Percentiles rank a stretch among this genome's conserved stretches.
These are phyloP conservation scores for Panellus pusillus DNA, from an alignment of 768 basidiomycete genomes.

Conservation along the genomic window DNA sequence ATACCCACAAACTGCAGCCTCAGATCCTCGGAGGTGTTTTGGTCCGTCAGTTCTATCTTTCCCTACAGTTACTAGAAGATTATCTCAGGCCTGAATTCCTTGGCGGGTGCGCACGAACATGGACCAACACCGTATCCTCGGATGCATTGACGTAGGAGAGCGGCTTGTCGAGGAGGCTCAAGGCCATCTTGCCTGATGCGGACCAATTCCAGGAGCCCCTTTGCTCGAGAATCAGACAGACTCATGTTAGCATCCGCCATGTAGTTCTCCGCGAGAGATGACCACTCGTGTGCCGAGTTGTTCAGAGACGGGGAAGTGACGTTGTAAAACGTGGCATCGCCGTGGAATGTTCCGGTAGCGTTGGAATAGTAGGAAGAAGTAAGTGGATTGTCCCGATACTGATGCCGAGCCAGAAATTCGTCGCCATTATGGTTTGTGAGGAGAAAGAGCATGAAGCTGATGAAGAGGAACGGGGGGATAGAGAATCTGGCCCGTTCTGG, in stretches of 20 bases:
- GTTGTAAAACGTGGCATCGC: conserved; percentile 61
- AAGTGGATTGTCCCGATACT: conserved; percentile 60
- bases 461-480: conserved; percentile 73
- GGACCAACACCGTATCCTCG: conserved; percentile 58
- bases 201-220: conserved; percentile 73
- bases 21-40: conserved; percentile 53
- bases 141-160: conserved; percentile 40
- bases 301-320: conserved; percentile 50
- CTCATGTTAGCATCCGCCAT: conserved; percentile 54
- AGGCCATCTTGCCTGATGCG: conserved; percentile 55
- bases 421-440: conserved; percentile 75
- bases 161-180: conserved; percentile 66
- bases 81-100: not conserved
- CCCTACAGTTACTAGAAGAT: conserved; percentile 45
- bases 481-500: conserved; percentile 54
- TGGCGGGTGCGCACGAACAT: conserved; percentile 46
- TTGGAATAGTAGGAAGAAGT: conserved; percentile 68
- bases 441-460: conserved; percentile 75
- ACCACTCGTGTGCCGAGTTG: conserved; percentile 50
- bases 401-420: conserved; percentile 60
- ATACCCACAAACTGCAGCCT: conserved; percentile 75
- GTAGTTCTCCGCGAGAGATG: conserved; percentile 45
- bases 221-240: conserved; percentile 42
- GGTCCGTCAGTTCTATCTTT: conserved; percentile 64
- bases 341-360: conserved; percentile 77